Evolutionary conservation across 768 basidiomycete species (phyloP).

Genomic region (Russula dissimulans): DNA sequence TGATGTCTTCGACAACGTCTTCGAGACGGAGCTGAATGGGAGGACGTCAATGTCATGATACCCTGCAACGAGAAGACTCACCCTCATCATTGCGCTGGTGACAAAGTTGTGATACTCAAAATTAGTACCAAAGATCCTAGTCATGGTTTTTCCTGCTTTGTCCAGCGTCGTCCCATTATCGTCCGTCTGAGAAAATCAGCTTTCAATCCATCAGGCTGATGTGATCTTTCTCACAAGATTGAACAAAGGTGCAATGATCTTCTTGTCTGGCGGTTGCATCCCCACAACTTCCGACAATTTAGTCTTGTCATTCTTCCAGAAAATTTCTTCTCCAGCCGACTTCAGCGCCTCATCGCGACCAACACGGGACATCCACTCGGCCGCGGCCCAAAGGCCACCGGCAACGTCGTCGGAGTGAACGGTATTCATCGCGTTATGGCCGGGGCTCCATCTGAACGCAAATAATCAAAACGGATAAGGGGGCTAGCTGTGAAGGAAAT

Average conservation of each 20-base stretch:
- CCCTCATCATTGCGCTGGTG: constrained; percentile 60
- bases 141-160: constrained; percentile 55
- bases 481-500: constrained; percentile 22
- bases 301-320: constrained; percentile 62
- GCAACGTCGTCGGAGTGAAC: constrained; percentile 74
- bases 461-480: neutral
- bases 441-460: constrained; percentile 60
- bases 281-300: constrained; percentile 57
- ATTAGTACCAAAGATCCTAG: constrained; percentile 66
- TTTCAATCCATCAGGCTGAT: neutral
- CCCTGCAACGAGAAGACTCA: constrained; percentile 21
- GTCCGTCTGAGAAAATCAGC: constrained; percentile 44
- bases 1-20: constrained; percentile 72
- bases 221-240: constrained; percentile 47
- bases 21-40: constrained; percentile 47
- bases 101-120: constrained; percentile 74
- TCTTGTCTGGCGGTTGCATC: constrained; percentile 44
- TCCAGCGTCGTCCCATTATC: constrained; percentile 63
- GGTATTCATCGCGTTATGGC: constrained; percentile 65
- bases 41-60: constrained; percentile 3
- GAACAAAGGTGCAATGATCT: constrained; percentile 68
- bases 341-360: constrained; percentile 58
- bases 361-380: constrained; percentile 59
- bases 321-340: constrained; percentile 57
- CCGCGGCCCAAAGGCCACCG: constrained; percentile 67